phyloP scores from a whole-genome alignment of 2,329 filamentous ascomycete genomes.

The Magnaporthales sp. region DNA sequence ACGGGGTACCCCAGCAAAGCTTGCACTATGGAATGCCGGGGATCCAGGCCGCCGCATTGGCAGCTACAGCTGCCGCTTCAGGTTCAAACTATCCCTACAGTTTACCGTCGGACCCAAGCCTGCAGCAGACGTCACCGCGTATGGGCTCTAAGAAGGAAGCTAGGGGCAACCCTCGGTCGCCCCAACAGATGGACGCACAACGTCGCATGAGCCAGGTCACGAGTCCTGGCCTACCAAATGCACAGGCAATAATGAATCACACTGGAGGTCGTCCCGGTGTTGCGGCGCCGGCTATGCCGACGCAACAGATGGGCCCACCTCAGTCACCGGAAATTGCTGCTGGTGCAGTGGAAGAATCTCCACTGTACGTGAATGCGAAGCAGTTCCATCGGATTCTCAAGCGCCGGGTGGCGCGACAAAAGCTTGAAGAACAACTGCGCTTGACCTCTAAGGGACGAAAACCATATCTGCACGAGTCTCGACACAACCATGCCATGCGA shows the following conservation, averaged over 20 bases:
- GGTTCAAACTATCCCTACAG: slow-evolving; percentile 64
- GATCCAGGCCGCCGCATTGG: slow-evolving; percentile 88
- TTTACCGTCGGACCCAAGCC: slow-evolving; percentile 61
- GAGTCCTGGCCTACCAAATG: slow-evolving; percentile 65
- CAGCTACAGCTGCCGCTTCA: slow-evolving; percentile 80
- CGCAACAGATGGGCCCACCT: slow-evolving; percentile 58
- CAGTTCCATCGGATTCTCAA: slow-evolving; percentile 98
- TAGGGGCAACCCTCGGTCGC: slow-evolving; percentile 62
- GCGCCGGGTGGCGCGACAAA: slow-evolving; percentile 83
- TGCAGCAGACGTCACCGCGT: slow-evolving; percentile 66
- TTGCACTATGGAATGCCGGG: slow-evolving; percentile 81
- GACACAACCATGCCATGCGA: slow-evolving; percentile 97
- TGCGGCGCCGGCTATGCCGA: slow-evolving; percentile 49
- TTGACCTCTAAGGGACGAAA: slow-evolving; percentile 93
- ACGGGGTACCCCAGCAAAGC: slow-evolving; percentile 61
- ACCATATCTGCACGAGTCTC: slow-evolving; percentile 92
- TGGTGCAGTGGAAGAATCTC: slow-evolving; percentile 74
- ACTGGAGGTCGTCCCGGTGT: slow-evolving; percentile 39
- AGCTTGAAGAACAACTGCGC: slow-evolving; percentile 83
- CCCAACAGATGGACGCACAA: slow-evolving; percentile 56
- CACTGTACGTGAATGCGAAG: slow-evolving; percentile 96
- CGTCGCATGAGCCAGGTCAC: slow-evolving; percentile 67
- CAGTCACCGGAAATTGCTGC: slow-evolving; percentile 75
- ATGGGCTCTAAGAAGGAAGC: slow-evolving; percentile 66
- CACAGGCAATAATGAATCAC: slow-evolving; percentile 71